Evolutionary conservation across 306 rosid genomes (phyloP).

Genomic region (Medicago lupulina): DNA sequence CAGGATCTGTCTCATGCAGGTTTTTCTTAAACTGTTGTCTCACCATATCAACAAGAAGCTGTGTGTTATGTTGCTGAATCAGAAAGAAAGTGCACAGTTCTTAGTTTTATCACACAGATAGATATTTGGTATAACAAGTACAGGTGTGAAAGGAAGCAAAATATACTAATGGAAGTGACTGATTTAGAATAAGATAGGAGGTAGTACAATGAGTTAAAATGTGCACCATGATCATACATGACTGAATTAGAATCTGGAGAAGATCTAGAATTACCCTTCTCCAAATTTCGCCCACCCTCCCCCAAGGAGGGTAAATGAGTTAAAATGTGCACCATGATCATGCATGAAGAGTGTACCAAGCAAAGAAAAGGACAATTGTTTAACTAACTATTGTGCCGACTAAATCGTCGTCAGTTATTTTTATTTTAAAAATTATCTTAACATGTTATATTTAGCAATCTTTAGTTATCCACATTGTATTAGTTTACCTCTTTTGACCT

Average conservation of each 20-base stretch:
- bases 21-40: conserved; percentile 76
- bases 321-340: conserved; percentile 18
- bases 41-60: conserved; percentile 77
- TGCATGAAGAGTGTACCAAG: conserved; percentile 17
- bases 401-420: no score
- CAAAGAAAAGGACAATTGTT: not conserved
- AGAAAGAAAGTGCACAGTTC: conserved; percentile 24
- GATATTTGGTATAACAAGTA: not conserved
- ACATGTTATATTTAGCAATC: no score
- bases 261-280: not conserved
- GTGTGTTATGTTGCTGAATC: conserved; percentile 79
- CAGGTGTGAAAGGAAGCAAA: not conserved
- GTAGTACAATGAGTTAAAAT: no score
- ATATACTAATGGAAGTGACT: not conserved
- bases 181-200: not conserved
- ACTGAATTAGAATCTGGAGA: not conserved
- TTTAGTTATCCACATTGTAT: no score
- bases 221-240: not conserved
- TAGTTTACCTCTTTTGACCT: no score
- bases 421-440: no score
- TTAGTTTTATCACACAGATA: not conserved
- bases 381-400: not conserved
- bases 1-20: conserved; percentile 87
- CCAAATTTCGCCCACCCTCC: not conserved
- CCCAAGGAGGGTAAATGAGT: not conserved